A percentile compares a stretch with the other conserved stretches of the same genome.
Conservation (phyloP, 2,329 filamentous ascomycete species). For the Colletotrichum gigasporum region DNA sequence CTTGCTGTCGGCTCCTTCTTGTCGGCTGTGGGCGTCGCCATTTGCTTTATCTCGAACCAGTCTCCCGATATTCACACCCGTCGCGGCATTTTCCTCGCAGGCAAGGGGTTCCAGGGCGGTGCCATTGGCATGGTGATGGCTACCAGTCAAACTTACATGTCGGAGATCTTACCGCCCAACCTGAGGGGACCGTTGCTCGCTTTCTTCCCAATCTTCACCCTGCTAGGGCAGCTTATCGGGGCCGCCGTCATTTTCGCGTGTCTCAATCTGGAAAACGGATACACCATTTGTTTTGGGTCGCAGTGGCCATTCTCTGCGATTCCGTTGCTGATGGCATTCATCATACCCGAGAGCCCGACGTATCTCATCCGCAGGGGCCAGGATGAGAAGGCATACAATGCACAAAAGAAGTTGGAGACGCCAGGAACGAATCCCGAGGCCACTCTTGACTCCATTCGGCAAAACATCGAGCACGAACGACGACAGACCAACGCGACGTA, state of each 20-base stretch:
- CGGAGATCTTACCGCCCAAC: constrained; percentile 56
- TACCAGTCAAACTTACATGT: constrained; percentile 57
- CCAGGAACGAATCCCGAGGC: constrained; percentile 47
- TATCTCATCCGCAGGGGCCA: constrained; percentile 55
- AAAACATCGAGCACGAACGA: constrained; percentile 55
- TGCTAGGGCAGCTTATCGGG: constrained; percentile 58
- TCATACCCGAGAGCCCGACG: constrained; percentile 61
- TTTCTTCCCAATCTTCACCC: constrained; percentile 58
- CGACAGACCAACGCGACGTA: constrained; percentile 46
- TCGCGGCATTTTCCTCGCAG: constrained; percentile 52
- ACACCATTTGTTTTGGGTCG: constrained; percentile 51
- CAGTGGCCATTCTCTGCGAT: constrained; percentile 55
- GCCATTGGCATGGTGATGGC: constrained; percentile 55
- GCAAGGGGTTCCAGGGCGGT: constrained; percentile 55
- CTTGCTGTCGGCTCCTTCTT: constrained; percentile 47
- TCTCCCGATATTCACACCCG: constrained; percentile 37
- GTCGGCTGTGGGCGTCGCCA: constrained; percentile 46
- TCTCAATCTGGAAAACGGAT: constrained; percentile 43
- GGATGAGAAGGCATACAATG: constrained; percentile 50
- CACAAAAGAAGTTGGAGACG: constrained; percentile 60
- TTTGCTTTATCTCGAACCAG: constrained; percentile 38
- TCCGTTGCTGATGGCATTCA: constrained; percentile 50
- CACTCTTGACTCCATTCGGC: constrained; percentile 53
- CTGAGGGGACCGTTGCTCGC: constrained; percentile 58
- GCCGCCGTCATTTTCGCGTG: constrained; percentile 50